Conservation (phyloP, 768 basidiomycete species). For the Hemileccinum rubropunctum region DNA sequence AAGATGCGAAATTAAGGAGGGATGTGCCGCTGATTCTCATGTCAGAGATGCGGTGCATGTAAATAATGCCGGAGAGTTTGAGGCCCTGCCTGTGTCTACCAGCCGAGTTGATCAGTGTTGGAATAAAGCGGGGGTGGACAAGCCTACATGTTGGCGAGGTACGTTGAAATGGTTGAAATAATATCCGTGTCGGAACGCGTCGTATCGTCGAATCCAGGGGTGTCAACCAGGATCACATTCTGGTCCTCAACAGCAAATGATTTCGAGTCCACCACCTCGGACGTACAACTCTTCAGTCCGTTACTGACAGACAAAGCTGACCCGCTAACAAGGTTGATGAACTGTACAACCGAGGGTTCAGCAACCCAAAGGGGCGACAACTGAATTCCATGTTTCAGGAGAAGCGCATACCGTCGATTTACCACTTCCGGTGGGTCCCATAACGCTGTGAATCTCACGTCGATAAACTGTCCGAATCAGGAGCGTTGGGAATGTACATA, state of each 20-base stretch:
- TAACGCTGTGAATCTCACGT: conserved; percentile 22
- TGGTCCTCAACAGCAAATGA: conserved; percentile 45
- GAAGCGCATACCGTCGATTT: conserved; percentile 30
- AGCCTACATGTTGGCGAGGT: conserved; percentile 30
- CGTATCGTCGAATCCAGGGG: conserved; percentile 61
- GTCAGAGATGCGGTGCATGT: conserved; percentile 53
- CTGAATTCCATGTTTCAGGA: background rate
- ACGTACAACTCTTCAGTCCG: conserved; percentile 50
- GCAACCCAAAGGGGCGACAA: background rate
- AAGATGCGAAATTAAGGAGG: conserved; percentile 50
- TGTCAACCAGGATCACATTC: conserved; percentile 50
- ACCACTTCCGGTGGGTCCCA: conserved; percentile 37
- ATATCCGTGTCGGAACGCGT: conserved; percentile 46
- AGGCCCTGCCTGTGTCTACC: conserved; percentile 29
- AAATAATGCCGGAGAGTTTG: conserved; percentile 48
- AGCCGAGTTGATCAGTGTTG: background rate
- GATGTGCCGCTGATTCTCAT: conserved; percentile 48
- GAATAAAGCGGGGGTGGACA: background rate
- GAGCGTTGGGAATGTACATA: background rate
- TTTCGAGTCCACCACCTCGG: conserved; percentile 38
- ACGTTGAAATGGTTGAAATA: conserved; percentile 45
- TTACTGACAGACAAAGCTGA: conserved; percentile 44
- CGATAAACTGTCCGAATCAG: background rate
- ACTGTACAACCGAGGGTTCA: conserved; percentile 25
- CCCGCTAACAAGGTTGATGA: conserved; percentile 52